Conservation (phyloP, 371 early-diverging fungal genomes). For the Parasitella parasitica region DNA sequence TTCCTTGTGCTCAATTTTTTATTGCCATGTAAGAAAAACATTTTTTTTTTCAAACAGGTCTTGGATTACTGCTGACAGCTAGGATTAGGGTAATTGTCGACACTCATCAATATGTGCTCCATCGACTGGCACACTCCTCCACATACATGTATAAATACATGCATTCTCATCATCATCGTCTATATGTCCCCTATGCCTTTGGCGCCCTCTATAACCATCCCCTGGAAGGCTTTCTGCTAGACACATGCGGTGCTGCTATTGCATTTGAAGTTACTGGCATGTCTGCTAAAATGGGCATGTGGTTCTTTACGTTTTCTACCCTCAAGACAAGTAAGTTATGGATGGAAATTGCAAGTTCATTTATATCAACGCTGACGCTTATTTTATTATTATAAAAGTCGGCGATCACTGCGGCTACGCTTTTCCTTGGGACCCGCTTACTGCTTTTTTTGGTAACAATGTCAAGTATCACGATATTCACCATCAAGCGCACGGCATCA, state of each 20-base stretch:
- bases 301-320: constrained; percentile 69
- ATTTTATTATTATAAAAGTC: no score
- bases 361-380: no score
- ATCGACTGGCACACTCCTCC: constrained; percentile 66
- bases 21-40: constrained; percentile 22
- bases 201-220: constrained; percentile 82
- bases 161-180: constrained; percentile 74
- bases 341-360: neutral
- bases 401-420: constrained; percentile 79
- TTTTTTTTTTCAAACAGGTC: no score
- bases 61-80: neutral
- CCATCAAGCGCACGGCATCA: constrained; percentile 59
- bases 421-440: constrained; percentile 70
- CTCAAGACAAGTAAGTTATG: constrained; percentile 59
- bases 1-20: constrained; percentile 22
- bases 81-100: constrained; percentile 51
- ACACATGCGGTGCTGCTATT: constrained; percentile 69
- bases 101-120: constrained; percentile 71
- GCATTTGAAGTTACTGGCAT: constrained; percentile 66
- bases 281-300: constrained; percentile 65
- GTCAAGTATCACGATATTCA: constrained; percentile 67
- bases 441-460: constrained; percentile 61
- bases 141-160: constrained; percentile 66
- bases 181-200: constrained; percentile 72
- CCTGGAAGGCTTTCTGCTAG: constrained; percentile 72